Evolutionary conservation across 2,329 filamentous ascomycete species (phyloP).

Genomic region (Lachnellula suecica): DNA sequence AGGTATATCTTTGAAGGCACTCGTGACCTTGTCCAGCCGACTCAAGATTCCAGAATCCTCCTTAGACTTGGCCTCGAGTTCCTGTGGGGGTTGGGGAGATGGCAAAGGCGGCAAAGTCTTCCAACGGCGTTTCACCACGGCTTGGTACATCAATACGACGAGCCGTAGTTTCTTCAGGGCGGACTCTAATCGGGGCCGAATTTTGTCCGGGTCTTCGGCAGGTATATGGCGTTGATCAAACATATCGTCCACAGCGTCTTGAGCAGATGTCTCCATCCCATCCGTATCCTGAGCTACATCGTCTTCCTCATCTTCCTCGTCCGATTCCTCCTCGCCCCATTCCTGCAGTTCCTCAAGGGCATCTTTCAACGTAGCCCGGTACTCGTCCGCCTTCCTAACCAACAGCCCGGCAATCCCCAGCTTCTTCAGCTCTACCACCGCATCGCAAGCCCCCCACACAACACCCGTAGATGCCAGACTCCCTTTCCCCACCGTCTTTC

Average conservation of each 20-base stretch:
- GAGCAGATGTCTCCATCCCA: slow-evolving; percentile 40
- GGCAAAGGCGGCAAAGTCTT: slow-evolving; percentile 53
- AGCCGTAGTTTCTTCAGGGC: slow-evolving; percentile 66
- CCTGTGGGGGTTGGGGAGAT: too few relatives aligned
- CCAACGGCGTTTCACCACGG: slow-evolving; percentile 67
- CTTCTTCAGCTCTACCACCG: slow-evolving; percentile 60
- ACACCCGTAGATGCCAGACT: slow-evolving; percentile 69
- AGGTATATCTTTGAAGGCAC: slow-evolving; percentile 58
- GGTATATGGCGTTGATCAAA: slow-evolving; percentile 65
- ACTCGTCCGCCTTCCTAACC: slow-evolving; percentile 70
- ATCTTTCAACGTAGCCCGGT: slow-evolving; percentile 74
- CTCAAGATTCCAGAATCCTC: slow-evolving; percentile 22
- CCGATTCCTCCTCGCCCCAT: slow-evolving; percentile 74
- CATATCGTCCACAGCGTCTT: slow-evolving; percentile 65
- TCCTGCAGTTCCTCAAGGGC: slow-evolving; percentile 83
- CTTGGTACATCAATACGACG: slow-evolving; percentile 66
- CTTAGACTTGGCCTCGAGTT: slow-evolving; percentile 24
- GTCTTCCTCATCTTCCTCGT: slow-evolving; percentile 54
- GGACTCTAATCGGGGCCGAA: slow-evolving; percentile 64
- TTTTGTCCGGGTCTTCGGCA: slow-evolving; percentile 58
- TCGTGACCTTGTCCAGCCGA: slow-evolving; percentile 56
- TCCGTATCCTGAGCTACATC: slow-evolving; percentile 43
- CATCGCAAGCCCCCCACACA: slow-evolving; percentile 82
- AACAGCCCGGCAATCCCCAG: slow-evolving; percentile 71
- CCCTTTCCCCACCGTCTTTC: slow-evolving; percentile 41